These are phyloP conservation scores for Termitomyces sp. DNA, from an alignment of 768 basidiomycete species.

Conservation along the genomic window DNA sequence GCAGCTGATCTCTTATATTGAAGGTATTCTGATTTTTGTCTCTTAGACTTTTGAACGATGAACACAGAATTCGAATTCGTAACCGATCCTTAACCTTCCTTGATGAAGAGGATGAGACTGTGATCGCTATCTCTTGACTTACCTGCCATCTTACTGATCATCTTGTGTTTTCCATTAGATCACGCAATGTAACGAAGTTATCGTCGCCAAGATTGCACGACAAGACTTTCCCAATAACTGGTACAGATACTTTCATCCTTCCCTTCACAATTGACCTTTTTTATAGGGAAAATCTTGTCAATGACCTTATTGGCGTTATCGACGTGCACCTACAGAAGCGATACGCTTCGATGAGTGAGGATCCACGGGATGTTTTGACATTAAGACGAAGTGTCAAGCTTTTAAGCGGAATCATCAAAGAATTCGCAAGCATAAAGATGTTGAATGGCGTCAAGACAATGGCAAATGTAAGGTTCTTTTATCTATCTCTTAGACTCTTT, in stretches of 20 bases:
- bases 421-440: slow-evolving; percentile 69
- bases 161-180: slow-evolving; percentile 44
- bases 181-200: slow-evolving; percentile 70
- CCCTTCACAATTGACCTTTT: slow-evolving; percentile 1
- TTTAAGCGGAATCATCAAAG: slow-evolving; percentile 65
- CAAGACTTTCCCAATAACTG: slow-evolving; percentile 72
- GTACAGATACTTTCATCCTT: slow-evolving; percentile 30
- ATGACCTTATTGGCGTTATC: slow-evolving; percentile 52
- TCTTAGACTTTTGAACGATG: slow-evolving; percentile 61
- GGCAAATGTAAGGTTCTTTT: slow-evolving; percentile 44
- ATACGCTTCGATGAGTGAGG: slow-evolving; percentile 35
- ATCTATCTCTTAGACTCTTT: not conserved
- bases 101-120: slow-evolving; percentile 76
- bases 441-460: slow-evolving; percentile 62
- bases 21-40: slow-evolving; percentile 3
- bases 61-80: slow-evolving; percentile 65
- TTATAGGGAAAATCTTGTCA: slow-evolving; percentile 57
- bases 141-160: slow-evolving; percentile 3
- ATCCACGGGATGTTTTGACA: slow-evolving; percentile 41
- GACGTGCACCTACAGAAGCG: slow-evolving; percentile 49
- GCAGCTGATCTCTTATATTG: slow-evolving; percentile 11
- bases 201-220: slow-evolving; percentile 75
- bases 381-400: slow-evolving; percentile 62
- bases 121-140: slow-evolving; percentile 26
- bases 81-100: slow-evolving; percentile 61